A percentile compares a stretch with the other conserved stretches of the same genome.
Conservation (phyloP, 2,329 filamentous ascomycete genomes). For the Macrophomina pseudophaseolina region DNA sequence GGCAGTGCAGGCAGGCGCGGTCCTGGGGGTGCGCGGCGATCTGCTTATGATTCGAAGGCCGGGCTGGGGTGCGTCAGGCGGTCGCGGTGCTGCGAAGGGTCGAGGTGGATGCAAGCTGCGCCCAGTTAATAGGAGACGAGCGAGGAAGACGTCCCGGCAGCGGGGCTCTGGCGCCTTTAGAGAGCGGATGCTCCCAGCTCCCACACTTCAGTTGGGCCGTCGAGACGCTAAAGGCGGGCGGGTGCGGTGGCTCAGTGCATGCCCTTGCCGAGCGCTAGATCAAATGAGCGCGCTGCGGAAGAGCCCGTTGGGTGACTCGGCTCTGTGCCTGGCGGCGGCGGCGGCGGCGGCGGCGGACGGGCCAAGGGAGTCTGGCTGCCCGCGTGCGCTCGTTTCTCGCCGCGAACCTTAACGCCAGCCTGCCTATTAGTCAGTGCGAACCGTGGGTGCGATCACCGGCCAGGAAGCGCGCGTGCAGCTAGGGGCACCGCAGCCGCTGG, state of each 20-base stretch:
- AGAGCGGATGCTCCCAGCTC: slow-evolving; percentile 24
- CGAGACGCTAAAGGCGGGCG: slow-evolving; percentile 23
- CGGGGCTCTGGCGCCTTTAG: slow-evolving; percentile 25
- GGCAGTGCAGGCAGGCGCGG: slow-evolving; percentile 22
- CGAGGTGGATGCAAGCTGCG: slow-evolving; percentile 25
- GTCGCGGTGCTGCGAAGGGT: slow-evolving; percentile 22
- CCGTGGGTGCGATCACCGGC: slow-evolving; percentile 22
- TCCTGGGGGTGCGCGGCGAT: slow-evolving; percentile 19
- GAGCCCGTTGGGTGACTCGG: slow-evolving; percentile 24
- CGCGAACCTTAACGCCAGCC: slow-evolving; percentile 19
- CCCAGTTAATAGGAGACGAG: slow-evolving; percentile 26
- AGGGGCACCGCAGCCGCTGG: slow-evolving; percentile 6
- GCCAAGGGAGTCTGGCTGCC: slow-evolving; percentile 16
- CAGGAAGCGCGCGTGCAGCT: slow-evolving; percentile 18
- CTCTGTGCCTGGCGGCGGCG: slow-evolving; percentile 22
- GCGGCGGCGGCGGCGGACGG: slow-evolving; percentile 3
- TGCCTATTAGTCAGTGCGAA: slow-evolving; percentile 23
- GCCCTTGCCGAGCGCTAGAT: slow-evolving; percentile 24
- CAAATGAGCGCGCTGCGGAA: slow-evolving; percentile 20
- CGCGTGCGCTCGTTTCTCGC: slow-evolving; percentile 23
- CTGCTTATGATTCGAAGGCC: slow-evolving; percentile 24
- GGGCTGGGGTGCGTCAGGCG: slow-evolving; percentile 23
- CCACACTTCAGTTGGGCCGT: slow-evolving; percentile 18
- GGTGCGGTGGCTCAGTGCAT: slow-evolving; percentile 22
- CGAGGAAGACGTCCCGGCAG: slow-evolving; percentile 25